These are phyloP conservation scores for Shiraia bambusicola DNA, from an alignment of 2,329 filamentous ascomycete genomes.

Conservation along the genomic window DNA sequence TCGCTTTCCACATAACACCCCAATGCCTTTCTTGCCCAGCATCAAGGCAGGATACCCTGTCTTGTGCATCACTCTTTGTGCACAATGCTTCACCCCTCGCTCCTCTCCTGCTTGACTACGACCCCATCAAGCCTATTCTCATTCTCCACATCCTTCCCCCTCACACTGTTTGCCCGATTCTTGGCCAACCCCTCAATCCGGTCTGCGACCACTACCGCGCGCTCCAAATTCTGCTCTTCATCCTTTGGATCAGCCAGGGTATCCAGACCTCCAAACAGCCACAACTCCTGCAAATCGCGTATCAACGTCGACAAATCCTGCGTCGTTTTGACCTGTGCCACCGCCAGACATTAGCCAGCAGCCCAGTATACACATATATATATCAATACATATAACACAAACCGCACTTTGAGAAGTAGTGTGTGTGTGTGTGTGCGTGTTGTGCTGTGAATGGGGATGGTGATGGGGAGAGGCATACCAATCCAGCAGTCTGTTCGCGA, in stretches of 20 bases:
- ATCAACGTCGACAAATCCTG: conserved; percentile 64
- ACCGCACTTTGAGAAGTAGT: no score
- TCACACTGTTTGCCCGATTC: conserved; percentile 6
- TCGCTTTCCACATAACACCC: no score
- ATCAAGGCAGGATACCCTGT: neutral
- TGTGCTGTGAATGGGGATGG: no score
- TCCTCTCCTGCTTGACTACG: conserved; percentile 3
- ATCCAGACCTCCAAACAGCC: conserved; percentile 66
- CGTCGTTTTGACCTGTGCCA: conserved; percentile 55
- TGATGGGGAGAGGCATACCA: no score
- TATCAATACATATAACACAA: no score
- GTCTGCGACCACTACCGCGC: conserved; percentile 22
- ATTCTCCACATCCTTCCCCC: conserved; percentile 1
- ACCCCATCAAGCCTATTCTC: neutral
- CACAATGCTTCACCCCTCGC: neutral
- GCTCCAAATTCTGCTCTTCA: conserved; percentile 21
- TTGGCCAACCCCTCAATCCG: conserved; percentile 28
- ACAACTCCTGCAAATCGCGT: conserved; percentile 65
- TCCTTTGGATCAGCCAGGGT: conserved; percentile 48
- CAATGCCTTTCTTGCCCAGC: neutral
- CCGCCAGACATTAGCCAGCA: neutral
- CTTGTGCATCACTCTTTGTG: neutral
- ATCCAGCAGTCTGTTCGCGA: conserved; percentile 58
- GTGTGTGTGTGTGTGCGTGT: no score
- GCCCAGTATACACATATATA: neutral